phyloP scores from a whole-genome alignment of 2,329 filamentous ascomycete species.

The Trichoderma sp. region DNA sequence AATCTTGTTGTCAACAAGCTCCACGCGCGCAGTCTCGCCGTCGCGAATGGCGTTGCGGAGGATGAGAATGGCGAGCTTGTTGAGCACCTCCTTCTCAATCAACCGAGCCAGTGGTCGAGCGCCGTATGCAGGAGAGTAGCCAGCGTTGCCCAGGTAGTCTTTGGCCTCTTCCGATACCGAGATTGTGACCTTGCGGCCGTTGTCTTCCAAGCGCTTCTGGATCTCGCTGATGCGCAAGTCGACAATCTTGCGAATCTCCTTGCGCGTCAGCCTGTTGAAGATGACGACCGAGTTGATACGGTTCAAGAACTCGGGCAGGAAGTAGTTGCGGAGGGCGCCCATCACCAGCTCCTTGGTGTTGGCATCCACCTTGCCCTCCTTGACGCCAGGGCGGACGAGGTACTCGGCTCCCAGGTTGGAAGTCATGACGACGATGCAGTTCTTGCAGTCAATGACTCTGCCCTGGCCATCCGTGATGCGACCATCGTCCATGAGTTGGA shows the following conservation, averaged over 20 bases:
- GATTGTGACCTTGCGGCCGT: constrained; percentile 84
- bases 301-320: constrained; percentile 98
- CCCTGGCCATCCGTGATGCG: constrained; percentile 98
- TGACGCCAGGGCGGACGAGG: constrained; percentile 75
- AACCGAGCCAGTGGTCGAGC: constrained; percentile 84
- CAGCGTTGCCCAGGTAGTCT: constrained; percentile 87
- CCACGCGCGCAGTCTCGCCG: constrained; percentile 79
- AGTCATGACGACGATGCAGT: constrained; percentile 99
- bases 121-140: constrained; percentile 94
- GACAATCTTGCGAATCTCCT: constrained; percentile 93
- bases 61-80: constrained; percentile 88
- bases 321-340: constrained; percentile 88
- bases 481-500: constrained; percentile 99
- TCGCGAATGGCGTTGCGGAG: constrained; percentile 82
- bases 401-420: constrained; percentile 96
- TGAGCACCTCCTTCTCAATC: constrained; percentile 97
- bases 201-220: constrained; percentile 84
- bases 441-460: constrained; percentile 89
- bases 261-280: constrained; percentile 91
- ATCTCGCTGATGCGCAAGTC: constrained; percentile 87
- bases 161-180: constrained; percentile 82
- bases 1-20: constrained; percentile 78
- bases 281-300: constrained; percentile 95
- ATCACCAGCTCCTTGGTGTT: constrained; percentile 88
- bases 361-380: constrained; percentile 82